Evolutionary conservation across 2,329 filamentous ascomycete genomes (phyloP).

Genomic region (Ambrosiella xylebori): DNA sequence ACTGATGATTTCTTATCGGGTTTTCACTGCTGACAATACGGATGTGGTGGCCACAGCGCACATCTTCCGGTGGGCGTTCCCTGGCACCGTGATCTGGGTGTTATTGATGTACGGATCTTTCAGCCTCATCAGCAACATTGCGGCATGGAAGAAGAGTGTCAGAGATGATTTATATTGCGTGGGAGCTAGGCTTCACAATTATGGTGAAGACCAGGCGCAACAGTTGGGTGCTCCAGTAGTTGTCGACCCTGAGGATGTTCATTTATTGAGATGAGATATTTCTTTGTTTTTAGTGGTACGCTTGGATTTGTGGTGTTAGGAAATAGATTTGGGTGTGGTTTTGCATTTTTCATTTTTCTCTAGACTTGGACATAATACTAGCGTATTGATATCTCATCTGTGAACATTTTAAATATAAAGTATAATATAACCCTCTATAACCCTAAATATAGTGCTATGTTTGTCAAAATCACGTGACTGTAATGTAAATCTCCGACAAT

Average conservation of each 20-base stretch:
- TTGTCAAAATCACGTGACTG: not conserved
- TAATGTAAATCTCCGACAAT: not conserved
- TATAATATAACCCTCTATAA: not conserved
- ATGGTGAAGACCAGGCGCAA: constrained; percentile 32
- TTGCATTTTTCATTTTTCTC: not conserved
- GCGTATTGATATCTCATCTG: not conserved
- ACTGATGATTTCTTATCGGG: constrained; percentile 14
- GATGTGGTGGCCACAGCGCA: constrained; percentile 17
- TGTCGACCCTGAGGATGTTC: not conserved
- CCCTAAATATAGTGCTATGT: not conserved
- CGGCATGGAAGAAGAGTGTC: constrained; percentile 57
- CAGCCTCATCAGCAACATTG: constrained; percentile 26
- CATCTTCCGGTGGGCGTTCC: constrained; percentile 50
- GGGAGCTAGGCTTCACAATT: constrained; percentile 87
- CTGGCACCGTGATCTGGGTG: constrained; percentile 34
- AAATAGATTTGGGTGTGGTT: not conserved
- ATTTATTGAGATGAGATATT: not conserved
- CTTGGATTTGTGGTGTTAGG: not conserved
- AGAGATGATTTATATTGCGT: constrained; percentile 93
- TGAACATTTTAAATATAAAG: not conserved
- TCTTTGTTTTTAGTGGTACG: not conserved
- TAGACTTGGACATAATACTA: too few species aligned
- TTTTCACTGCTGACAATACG: constrained; percentile 10
- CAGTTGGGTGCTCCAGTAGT: not conserved
- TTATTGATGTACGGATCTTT: constrained; percentile 31